Base-by-base conservation (phyloP, 1,139 yeast genomes). In the Saccharomyces hybrid region DNA sequence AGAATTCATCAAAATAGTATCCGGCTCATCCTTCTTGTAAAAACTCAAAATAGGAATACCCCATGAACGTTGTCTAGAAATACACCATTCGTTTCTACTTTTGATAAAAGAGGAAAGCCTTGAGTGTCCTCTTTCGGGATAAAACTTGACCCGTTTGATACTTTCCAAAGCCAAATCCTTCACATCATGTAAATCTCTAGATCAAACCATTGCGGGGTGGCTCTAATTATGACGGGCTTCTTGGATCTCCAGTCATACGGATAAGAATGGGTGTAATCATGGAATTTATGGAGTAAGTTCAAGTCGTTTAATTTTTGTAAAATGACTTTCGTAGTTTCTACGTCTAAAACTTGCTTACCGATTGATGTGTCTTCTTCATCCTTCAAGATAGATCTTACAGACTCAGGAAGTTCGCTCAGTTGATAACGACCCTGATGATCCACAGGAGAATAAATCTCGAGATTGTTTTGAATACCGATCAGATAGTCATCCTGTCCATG, bases 191-290 rank as follows among this genome's bases (percentile, higher is more conserved):
- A 93, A 86, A 67, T 91, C 88, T 4, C n/a, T n/a, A n/a, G n/a
- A n/a, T n/a, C 88, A 71, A 93, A 93, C 95, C 98, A 93, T 69
- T 93, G 99, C 0, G 97, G 95, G 0, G 99, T 93, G 0, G 99
- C 85, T 55, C 98, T 77, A 59, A 93, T 90, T 53, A 93, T 84
- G n/a, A 95, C 91, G 0, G 99, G 99, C 48, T 85, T 86, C 65
- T 90, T 90, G 2, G 96, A 88, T 63, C 99, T 80, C 99, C 99
- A 93, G 67, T 95, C 99, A 65, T 88, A 90, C 0, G 99, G 99
- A 63, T 91, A 93, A 1, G 95, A 88, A 70, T 93, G 99, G 8
- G 70, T 71, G 65, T 85, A 85, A 32, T 75, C 73, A 56, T 83
- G 76, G 6, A 78, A 61, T 29, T 75, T 69, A 58, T 76, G 76